Evolutionary conservation across 305 asterid genomes (phyloP), one percentile per base, ranked within the genome.

Genomic region (Andrographis paniculata): DNA sequence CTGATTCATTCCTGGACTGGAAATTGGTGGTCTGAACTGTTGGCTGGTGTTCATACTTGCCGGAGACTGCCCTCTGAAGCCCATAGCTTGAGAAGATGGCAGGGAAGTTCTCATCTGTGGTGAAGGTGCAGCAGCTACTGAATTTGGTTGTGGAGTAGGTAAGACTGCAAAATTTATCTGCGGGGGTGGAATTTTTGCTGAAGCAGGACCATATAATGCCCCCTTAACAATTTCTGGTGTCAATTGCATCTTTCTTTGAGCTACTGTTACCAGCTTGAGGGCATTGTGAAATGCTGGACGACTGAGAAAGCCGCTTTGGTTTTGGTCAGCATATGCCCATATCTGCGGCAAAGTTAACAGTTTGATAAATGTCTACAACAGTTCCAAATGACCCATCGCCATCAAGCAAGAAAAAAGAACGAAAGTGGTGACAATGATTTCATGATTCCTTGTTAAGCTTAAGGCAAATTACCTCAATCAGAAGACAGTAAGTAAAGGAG

Each of bases 231-330:
- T 89, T 54, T 85, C 95, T 14, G 93, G 79, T 9, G 94, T 82
- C 67, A 89, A 74, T 45, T 85, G 95, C 50, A 92, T 71, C 70
- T 85, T 89, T 65, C 87, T 89, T 67, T 89, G 98, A 56, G 95
- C 98, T 61, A 89, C 95, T 4, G 97, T 89, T 47, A 89, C 97
- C 52, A 89, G 94, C 78, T 78, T 89, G 35, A 89, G 95, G 60
- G 93, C 95, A 61, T 85, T 89, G 66, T 74, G 80, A 64, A 89
- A 89, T 66, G 82, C 95, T 12, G 75, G 63, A 19, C 88, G 93
- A 51, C 78, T 58, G 31, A 89, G 94, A 63, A 53, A 85, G 24
- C 93, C 94, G 47, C 55, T 68, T 42, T 48, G 83, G 24, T 63
- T 78, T 65, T 80, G 89, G 66, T 89, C 93, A 41, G 84, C 86